Evolutionary conservation across 495 filamentous ascomycete genomes (phyloP).

Genomic region (Penicillium goetzii): DNA sequence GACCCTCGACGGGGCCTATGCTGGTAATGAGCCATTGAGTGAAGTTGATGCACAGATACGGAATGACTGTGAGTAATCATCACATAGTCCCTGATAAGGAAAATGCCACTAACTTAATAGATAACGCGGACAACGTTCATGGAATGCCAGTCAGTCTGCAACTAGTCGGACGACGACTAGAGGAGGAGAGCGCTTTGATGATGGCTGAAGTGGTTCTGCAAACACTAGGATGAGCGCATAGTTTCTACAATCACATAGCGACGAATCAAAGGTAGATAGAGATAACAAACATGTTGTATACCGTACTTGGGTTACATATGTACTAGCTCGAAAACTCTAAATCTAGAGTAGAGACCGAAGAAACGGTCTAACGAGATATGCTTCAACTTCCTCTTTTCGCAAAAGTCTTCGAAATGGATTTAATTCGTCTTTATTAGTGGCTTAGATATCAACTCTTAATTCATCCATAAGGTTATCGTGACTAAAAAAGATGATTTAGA

Average conservation of each 20-base stretch:
- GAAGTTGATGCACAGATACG: constrained; percentile 1
- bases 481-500: too few species aligned
- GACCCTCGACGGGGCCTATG: not conserved
- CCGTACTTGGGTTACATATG: too few species aligned
- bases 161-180: constrained; percentile 46
- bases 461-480: too few species aligned
- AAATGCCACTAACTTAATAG: not conserved
- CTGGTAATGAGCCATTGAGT: not conserved
- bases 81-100: not conserved
- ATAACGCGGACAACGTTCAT: constrained; percentile 11
- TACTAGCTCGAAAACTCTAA: too few species aligned
- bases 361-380: too few species aligned
- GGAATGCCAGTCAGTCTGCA: constrained; percentile 48
- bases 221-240: not conserved
- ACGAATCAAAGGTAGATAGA: not conserved
- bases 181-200: constrained; percentile 49
- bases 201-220: constrained; percentile 23
- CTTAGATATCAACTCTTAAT: too few species aligned
- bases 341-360: too few species aligned
- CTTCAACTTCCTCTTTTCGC: too few species aligned
- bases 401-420: too few species aligned
- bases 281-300: not conserved
- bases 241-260: too few species aligned
- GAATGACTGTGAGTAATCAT: not conserved
- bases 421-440: too few species aligned